Percentiles rank a stretch among this genome's conserved stretches.
phyloP scores from a whole-genome alignment of 495 filamentous ascomycete genomes.

The Tuber melanosporum region DNA sequence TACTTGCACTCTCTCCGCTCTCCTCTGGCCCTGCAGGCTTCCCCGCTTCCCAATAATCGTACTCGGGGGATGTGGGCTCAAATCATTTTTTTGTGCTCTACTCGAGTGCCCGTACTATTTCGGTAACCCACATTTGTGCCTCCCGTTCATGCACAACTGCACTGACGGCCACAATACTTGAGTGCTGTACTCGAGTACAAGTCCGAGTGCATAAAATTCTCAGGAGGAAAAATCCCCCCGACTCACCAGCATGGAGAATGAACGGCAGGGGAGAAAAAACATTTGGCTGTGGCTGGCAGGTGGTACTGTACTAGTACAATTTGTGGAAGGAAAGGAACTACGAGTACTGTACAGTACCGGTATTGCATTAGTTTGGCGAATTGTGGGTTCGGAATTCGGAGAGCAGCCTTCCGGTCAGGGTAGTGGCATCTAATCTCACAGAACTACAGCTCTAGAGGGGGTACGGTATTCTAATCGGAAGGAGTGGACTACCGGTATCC shows the following conservation, averaged over 20 bases:
- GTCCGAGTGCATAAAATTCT: neutral
- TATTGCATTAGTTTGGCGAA: neutral
- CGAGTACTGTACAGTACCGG: too few species aligned
- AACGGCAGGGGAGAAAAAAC: neutral
- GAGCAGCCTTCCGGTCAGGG: neutral
- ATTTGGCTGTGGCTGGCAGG: neutral
- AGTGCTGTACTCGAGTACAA: too few species aligned
- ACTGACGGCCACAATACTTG: neutral
- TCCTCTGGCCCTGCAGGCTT: neutral
- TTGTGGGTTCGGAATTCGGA: neutral
- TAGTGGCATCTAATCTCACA: neutral
- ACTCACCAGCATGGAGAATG: neutral
- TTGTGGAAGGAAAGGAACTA: neutral
- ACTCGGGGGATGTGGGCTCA: neutral
- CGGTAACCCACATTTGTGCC: neutral
- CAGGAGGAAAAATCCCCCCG: neutral
- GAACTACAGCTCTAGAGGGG: neutral
- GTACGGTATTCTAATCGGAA: neutral
- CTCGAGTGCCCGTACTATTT: neutral
- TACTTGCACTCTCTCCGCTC: neutral
- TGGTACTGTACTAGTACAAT: neutral
- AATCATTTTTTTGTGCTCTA: neutral
- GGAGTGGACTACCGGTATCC: too few species aligned
- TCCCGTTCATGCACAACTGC: neutral
- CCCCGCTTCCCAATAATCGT: neutral